Conservation (phyloP, 1,139 yeast genomes). For the Scheffersomyces cryptocercus region DNA sequence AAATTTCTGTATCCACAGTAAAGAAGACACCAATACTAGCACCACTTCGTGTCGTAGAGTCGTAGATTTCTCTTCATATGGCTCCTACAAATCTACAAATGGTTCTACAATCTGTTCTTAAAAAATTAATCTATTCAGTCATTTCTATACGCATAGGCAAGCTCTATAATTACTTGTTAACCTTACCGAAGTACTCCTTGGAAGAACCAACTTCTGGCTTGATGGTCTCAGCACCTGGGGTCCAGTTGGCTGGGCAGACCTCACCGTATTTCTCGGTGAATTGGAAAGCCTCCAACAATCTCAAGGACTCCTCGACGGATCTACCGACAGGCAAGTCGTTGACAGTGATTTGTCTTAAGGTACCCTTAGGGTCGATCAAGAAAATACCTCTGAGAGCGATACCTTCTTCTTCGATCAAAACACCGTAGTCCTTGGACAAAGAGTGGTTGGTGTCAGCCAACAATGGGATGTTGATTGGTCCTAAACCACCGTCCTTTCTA, state of each 20-base stretch:
- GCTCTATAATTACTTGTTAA: constrained; percentile 31
- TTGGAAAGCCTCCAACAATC: constrained; percentile 98
- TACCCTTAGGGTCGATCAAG: constrained; percentile 94
- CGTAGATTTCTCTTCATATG: too few relatives aligned
- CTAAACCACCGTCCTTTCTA: constrained; percentile 98
- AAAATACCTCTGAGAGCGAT: constrained; percentile 96
- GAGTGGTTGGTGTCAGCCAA: constrained; percentile 96
- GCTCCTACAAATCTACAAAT: too few relatives aligned
- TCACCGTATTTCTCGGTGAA: constrained; percentile 98
- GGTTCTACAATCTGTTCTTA: too few relatives aligned
- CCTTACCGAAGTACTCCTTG: constrained; percentile 76
- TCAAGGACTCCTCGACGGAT: constrained; percentile 94
- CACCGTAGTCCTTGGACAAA: constrained; percentile 94
- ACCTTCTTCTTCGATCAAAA: constrained; percentile 93
- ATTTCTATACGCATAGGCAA: constrained; percentile 2
- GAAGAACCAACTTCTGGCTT: constrained; percentile 82
- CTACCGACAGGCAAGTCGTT: constrained; percentile 99
- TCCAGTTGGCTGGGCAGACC: constrained; percentile 99
- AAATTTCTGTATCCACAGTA: too few relatives aligned
- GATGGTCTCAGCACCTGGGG: constrained; percentile 94
- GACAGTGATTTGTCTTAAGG: constrained; percentile 92
- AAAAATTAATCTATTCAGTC: constrained; percentile 14
- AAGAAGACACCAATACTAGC: too few relatives aligned
- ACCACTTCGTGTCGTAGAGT: too few relatives aligned
- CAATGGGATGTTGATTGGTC: constrained; percentile 90